Conservation (phyloP, 306 rosid genomes). For the Comarum palustre region DNA sequence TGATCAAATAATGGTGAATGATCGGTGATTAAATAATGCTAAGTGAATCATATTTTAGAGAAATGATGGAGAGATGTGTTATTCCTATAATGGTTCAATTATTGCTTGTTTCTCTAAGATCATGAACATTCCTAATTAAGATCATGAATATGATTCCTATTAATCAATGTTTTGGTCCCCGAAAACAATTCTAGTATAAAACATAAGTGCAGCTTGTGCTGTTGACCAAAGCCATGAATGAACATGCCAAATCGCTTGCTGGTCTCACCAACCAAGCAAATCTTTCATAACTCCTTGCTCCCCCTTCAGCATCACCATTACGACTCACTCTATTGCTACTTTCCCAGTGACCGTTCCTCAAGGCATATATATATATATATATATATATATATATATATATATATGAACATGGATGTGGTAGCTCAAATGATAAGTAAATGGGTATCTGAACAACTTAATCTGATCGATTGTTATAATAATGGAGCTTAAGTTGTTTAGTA, state of each 20-base stretch:
- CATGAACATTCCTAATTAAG: background rate
- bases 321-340: background rate
- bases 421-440: background rate
- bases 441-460: no score
- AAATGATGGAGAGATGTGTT: no score
- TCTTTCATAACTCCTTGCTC: slow-evolving; percentile 13
- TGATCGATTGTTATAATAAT: background rate
- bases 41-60: no score
- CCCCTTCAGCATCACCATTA: background rate
- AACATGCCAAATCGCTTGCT: slow-evolving; percentile 7
- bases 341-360: slow-evolving; percentile 3
- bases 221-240: background rate
- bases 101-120: background rate
- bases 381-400: no score
- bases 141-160: background rate
- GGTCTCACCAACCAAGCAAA: slow-evolving; percentile 26
- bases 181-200: background rate
- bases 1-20: no score
- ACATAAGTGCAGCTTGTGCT: background rate
- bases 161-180: background rate
- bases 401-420: background rate
- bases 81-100: background rate
- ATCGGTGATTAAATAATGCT: no score
- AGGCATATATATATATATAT: background rate
- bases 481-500: background rate